Evolutionary conservation across 2,329 filamentous ascomycete species (phyloP).

Genomic region (Aspergillus neotritici): DNA sequence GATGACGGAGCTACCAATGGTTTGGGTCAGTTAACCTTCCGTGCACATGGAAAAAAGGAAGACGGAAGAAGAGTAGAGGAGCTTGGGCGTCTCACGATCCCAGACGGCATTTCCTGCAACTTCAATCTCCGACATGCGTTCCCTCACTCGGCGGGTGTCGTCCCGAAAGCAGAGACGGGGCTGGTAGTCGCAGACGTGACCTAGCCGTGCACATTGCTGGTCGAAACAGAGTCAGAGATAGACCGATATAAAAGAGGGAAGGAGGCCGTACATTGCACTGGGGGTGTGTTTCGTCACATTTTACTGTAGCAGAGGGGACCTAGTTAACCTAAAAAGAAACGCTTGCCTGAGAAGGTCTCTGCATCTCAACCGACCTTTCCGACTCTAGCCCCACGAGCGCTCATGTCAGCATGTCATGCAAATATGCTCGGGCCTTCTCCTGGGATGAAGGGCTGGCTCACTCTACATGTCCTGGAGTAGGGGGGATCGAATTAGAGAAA

Average conservation of each 20-base stretch:
- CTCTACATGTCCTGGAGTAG: constrained; percentile 37
- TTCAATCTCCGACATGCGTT: constrained; percentile 49
- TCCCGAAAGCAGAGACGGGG: constrained; percentile 52
- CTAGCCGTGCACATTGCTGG: constrained; percentile 51
- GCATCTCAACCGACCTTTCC: constrained; percentile 32
- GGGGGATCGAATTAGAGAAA: constrained; percentile 11
- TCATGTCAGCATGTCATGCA: constrained; percentile 9
- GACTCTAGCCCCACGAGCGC: constrained; percentile 25
- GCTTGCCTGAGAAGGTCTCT: not conserved
- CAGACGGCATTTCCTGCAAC: constrained; percentile 50
- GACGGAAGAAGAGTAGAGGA: constrained; percentile 4
- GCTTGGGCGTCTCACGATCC: constrained; percentile 45
- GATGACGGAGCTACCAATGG: constrained; percentile 25
- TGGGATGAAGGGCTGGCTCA: constrained; percentile 21
- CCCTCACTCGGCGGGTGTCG: constrained; percentile 48
- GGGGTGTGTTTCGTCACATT: constrained; percentile 53
- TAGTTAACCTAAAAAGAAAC: not conserved
- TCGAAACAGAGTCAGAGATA: constrained; percentile 6
- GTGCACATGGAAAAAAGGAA: constrained; percentile 4
- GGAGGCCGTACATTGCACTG: constrained; percentile 46
- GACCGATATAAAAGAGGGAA: constrained; percentile 2
- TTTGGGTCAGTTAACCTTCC: constrained; percentile 13
- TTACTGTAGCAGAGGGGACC: constrained; percentile 33
- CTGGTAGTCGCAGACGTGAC: constrained; percentile 54
- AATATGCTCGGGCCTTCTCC: not conserved